Conservation (phyloP, 2,329 filamentous ascomycete genomes). For the Colletotrichum shisoi region DNA sequence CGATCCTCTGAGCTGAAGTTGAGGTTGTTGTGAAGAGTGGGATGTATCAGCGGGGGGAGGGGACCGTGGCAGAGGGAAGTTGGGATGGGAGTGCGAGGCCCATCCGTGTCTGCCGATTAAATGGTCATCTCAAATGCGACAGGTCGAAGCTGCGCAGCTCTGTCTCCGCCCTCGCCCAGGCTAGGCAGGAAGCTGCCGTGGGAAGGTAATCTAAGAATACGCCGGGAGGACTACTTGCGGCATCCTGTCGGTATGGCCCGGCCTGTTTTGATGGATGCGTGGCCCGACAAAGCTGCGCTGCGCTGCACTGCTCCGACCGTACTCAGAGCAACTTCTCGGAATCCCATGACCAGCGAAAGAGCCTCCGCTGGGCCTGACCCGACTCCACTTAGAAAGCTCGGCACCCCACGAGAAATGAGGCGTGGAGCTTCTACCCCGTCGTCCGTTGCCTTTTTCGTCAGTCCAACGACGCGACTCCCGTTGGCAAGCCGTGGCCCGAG, state of each 20-base stretch:
- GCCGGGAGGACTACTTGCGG: conserved; percentile 1
- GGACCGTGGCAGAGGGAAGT: not conserved
- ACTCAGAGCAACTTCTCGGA: conserved; percentile 6
- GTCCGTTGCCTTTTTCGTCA: conserved; percentile 13
- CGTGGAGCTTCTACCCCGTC: conserved; percentile 32
- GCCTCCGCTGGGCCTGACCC: not conserved
- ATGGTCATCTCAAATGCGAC: conserved; percentile 22
- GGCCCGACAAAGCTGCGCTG: not conserved
- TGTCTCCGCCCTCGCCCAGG: conserved; percentile 20
- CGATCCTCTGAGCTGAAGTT: conserved; percentile 17
- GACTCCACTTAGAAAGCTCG: conserved; percentile 28
- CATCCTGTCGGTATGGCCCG: conserved; percentile 1
- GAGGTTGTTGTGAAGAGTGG: conserved; percentile 12
- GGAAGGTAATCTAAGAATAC: conserved; percentile 26
- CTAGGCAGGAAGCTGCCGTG: conserved; percentile 26
- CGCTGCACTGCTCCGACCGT: not conserved
- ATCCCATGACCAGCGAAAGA: conserved; percentile 20
- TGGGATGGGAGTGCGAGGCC: conserved; percentile 14
- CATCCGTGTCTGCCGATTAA: conserved; percentile 28
- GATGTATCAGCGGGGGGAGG: conserved; percentile 20
- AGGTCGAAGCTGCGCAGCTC: conserved; percentile 4
- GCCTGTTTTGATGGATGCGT: not conserved
- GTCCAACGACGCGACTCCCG: conserved; percentile 17
- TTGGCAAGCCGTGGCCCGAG: conserved; percentile 21
- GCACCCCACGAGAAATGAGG: conserved; percentile 28